Conservation (phyloP, 441 rosid genomes). For the Populus hybrid region DNA sequence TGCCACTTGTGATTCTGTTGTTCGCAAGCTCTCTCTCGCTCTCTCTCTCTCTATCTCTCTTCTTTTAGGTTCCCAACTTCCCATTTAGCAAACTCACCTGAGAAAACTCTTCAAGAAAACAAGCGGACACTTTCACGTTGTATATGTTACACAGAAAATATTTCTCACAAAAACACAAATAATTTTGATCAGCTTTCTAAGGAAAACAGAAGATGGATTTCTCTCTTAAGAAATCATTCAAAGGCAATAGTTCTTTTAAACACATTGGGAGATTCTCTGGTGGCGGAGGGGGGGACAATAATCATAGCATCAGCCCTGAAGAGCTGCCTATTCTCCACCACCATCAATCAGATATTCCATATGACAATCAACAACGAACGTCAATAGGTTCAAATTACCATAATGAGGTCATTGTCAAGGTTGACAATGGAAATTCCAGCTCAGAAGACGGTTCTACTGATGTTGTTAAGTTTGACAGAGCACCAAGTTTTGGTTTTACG, state of each 20-base stretch:
- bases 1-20: constrained; percentile 22
- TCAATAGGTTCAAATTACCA: background rate
- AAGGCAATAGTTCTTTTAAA: constrained; percentile 33
- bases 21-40: no score
- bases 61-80: background rate
- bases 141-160: background rate
- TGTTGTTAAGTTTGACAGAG: background rate
- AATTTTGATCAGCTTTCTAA: background rate
- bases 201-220: constrained; percentile 28
- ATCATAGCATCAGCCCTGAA: constrained; percentile 22
- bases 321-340: constrained; percentile 43
- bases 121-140: background rate
- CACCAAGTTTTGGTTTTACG: constrained; percentile 32
- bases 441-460: background rate
- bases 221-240: constrained; percentile 39
- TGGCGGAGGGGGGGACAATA: constrained; percentile 5
- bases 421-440: constrained; percentile 10
- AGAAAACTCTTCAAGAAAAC: background rate
- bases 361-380: constrained; percentile 2
- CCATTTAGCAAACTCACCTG: background rate
- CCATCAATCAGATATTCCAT: constrained; percentile 3
- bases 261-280: constrained; percentile 14
- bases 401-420: constrained; percentile 27
- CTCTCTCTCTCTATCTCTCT: background rate
- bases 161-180: background rate